Base-by-base conservation (phyloP, 2,329 filamentous ascomycete genomes). In the Pyrenochaeta sp. region DNA sequence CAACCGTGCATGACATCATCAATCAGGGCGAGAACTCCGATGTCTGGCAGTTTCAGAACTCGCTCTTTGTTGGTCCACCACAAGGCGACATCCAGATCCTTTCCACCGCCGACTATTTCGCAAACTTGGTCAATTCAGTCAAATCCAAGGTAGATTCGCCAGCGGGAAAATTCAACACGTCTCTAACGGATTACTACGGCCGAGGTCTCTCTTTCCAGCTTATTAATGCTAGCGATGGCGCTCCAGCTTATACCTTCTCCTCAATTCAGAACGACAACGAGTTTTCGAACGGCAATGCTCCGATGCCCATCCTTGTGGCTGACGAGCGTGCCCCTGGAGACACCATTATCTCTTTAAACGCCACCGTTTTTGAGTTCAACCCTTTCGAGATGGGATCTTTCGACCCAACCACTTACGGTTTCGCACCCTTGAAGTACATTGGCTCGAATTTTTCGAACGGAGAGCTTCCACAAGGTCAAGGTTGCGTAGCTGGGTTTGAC, bases 131-230 rank as follows among this genome's bases (percentile, higher is more conserved):
- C 5, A 76, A 85, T 10, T 81, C 85, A 13, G 89, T 93, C 0
- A 64, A 81, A 0, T 80, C 74, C 3, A 95, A 94, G 78, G 68
- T 72, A 1, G 76, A 88, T 56, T 89, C 88, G 15, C 86, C 87
- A 0, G 65, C 65, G 8, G 93, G 84, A 71, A 37, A 55, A 0
- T 94, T 85, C 76, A 73, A 77, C 25, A 86, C 85, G 3, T 90
- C 91, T 8, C 83, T 97, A 56, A 97, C 93, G 0, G 93, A 97
- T 79, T 92, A 92, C 76, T 96, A 93, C 82, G 91, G 91, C 28
- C 90, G 93, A 56, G 91, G 91, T 46, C 83, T 97, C n/a, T 89
- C 89, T 1, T 96, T 90, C 78, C 93, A 97, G 79, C 85, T 97
- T 47, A 85, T 97, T 73, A 91, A 94, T 72, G 90, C 86, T 5